Evolutionary conservation across 1,284 basidiomycete genomes (phyloP).

Genomic region (Irpex sp.): DNA sequence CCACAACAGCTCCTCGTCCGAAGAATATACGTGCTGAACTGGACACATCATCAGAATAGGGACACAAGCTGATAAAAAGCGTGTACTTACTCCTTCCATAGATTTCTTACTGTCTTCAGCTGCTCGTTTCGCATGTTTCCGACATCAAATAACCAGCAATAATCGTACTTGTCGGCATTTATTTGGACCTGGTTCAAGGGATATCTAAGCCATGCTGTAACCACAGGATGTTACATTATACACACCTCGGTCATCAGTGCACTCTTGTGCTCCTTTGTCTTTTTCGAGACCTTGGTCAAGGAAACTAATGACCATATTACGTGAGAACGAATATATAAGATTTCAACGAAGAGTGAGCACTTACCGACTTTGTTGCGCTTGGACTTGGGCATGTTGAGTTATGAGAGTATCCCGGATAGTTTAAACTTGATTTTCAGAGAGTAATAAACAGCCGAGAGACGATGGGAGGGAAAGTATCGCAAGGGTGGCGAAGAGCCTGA

Average conservation of each 20-base stretch:
- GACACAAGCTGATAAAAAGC: slow-evolving; percentile 7
- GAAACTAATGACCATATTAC: slow-evolving; percentile 44
- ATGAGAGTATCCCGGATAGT: neutral
- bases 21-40: slow-evolving; percentile 91
- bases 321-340: slow-evolving; percentile 5
- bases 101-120: slow-evolving; percentile 86
- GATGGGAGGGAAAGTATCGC: neutral
- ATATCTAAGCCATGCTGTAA: neutral
- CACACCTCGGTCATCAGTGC: slow-evolving; percentile 78
- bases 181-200: slow-evolving; percentile 56
- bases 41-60: neutral
- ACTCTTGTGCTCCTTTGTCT: slow-evolving; percentile 82
- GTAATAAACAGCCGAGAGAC: neutral
- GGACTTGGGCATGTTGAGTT: slow-evolving; percentile 72
- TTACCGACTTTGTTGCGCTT: slow-evolving; percentile 78
- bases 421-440: neutral
- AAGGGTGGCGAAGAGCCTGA: neutral
- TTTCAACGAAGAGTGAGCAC: slow-evolving; percentile 4
- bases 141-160: slow-evolving; percentile 93
- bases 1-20: slow-evolving; percentile 90
- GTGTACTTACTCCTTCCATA: slow-evolving; percentile 83
- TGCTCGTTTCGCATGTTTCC: slow-evolving; percentile 94
- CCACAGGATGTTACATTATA: neutral
- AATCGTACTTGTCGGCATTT: slow-evolving; percentile 82
- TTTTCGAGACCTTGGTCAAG: slow-evolving; percentile 74